Evolutionary conservation across 1,284 basidiomycete genomes (phyloP).

Genomic region (Xerocomus cyaneibrunnescens): DNA sequence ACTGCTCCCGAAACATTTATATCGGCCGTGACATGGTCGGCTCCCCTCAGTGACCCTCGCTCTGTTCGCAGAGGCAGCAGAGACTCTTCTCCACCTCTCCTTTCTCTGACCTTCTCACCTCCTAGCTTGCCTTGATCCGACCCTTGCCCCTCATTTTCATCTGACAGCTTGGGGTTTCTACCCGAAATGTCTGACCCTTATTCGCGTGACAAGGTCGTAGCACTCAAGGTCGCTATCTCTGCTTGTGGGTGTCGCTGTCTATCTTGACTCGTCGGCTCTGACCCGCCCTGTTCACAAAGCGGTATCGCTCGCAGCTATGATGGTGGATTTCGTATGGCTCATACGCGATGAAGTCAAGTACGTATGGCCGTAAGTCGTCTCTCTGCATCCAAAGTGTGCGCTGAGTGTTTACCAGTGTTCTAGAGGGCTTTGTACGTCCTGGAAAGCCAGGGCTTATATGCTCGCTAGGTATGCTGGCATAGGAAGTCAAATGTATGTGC

Average conservation of each 20-base stretch:
- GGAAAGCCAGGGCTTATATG: constrained; percentile 15
- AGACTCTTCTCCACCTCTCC: too few relatives aligned
- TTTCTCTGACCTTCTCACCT: not conserved
- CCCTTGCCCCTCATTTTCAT: not conserved
- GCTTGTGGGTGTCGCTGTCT: constrained; percentile 3
- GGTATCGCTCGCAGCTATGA: constrained; percentile 12
- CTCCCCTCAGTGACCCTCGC: not conserved
- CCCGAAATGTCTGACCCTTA: not conserved
- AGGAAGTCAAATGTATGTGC: constrained; percentile 20
- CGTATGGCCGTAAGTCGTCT: constrained; percentile 20
- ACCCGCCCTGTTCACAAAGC: not conserved
- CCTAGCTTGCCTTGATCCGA: not conserved
- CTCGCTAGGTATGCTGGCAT: constrained; percentile 18
- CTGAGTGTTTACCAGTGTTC: not conserved
- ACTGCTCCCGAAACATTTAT: not conserved
- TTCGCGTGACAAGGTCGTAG: not conserved
- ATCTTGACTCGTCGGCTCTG: not conserved
- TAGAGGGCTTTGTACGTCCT: constrained; percentile 13
- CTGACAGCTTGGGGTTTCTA: not conserved
- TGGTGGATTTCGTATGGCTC: constrained; percentile 17
- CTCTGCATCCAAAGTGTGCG: not conserved
- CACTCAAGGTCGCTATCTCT: constrained; percentile 10
- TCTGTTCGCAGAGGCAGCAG: too few relatives aligned
- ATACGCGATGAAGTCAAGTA: constrained; percentile 18
- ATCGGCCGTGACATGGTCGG: not conserved